Evolutionary conservation across 495 filamentous ascomycete genomes (phyloP), one percentile per base, ranked within the genome.

Genomic region (Chlorociboria aeruginascens): DNA sequence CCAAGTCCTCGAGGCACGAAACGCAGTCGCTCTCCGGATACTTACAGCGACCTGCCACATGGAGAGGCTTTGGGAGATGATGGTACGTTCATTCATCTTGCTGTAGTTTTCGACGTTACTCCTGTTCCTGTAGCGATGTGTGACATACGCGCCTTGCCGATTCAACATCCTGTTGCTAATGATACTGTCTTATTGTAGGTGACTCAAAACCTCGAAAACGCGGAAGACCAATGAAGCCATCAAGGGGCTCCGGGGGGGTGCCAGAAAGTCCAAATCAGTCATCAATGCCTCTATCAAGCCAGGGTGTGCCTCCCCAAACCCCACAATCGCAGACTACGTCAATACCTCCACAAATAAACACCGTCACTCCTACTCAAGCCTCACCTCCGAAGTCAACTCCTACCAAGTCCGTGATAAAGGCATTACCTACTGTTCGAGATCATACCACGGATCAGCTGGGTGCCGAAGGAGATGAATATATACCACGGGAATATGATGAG

Each of bases 381-480:
- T 93, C 92, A 35, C 82, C 84, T 8, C 75, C 85, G 28, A 94
- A 89, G 66, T 70, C 81, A 1, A 89, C 89, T 0, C 87, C 93
- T n/a, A 82, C 86, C 13, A 97, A 96, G 65, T 69, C 81, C 17
- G 82, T 90, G 8, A 71, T 99, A 53, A 99, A 99, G 66, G 92
- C 92, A 0, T 73, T 99, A 16, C 92, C 92, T 17, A 97, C 92
- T 11, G 93, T 97, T 10, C 71, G 92, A 50, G 92, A 99, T 60
- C 92, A 99, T 60, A 99, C 92, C 8, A 97, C 93, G 3, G 92
- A 99, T 65, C 89, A 96, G 61, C 79, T 99, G 41, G 87, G 81
- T 30, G 74, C 83, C 8, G 87, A 88, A 60, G 83, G 84, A n/a
- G 93, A 97, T 61, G 92, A 99, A 68, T 99, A 96, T 61, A 76